Base-by-base conservation (phyloP, 257 asterid genomes). In the Knoxia roxburghii region DNA sequence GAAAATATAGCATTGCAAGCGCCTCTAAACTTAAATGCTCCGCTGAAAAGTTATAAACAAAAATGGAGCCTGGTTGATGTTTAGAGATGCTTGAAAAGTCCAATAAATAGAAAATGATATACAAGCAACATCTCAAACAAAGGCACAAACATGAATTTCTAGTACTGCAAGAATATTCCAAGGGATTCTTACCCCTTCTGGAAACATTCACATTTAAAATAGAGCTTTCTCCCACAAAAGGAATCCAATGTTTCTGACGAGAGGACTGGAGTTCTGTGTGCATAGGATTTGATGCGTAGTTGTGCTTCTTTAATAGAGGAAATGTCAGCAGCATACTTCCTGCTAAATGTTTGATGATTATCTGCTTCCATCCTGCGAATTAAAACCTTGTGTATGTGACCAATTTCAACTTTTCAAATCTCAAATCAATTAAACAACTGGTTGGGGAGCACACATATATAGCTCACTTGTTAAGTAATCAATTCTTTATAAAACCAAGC, bases 1-100 rank as follows among this genome's bases (percentile, higher is more conserved):
- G 98, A 88, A 79, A 83, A 86, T 39, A 93, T 82, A 66, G 98
- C 97, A 80, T 93, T 93, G 84, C 96, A 88, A 12, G 98, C 97
- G 43, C 98, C 97, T 82, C 97, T 79, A 69, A 93, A 82, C 71
- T 93, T 93, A 77, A 93, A 93, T 71, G 97, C 94, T 69, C 97
- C 97, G 24, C 98, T 93, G 82, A 64, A 33, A 69, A 67, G 70
- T 23, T 65, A 61, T 21, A 65, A 70, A 59, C 37, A 46, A 52
- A 30, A 12, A 27, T 54, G 37, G 57, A 20, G 24, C 68, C 35
- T 39, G 24, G 15, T 26, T 37, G 20, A 40, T 10, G 58, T 7
- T 2, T 9, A 21, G 64, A 39, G 18, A 52, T 26, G 13, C 32
- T 35, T 32, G 20, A 53, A 23, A 37, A 37, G 0, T 43, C 45